Evolutionary conservation across 352 stramenopile genomes (phyloP), one percentile per base, ranked within the genome.

Genomic region (Phytopythium ostracodes): DNA sequence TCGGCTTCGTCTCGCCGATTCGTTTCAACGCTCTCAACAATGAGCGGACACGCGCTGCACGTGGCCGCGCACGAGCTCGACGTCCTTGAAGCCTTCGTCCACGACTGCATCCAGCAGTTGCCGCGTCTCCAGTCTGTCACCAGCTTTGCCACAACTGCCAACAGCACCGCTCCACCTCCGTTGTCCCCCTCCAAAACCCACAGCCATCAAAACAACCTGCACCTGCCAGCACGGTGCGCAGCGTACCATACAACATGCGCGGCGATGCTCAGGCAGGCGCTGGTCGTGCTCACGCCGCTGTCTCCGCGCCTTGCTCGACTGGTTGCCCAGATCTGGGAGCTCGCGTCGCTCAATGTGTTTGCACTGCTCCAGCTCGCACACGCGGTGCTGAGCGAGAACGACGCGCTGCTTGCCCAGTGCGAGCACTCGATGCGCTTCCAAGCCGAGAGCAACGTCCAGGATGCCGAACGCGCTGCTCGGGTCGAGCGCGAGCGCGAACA

Each of bases 261-360:
- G 35, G 62, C 60, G 18, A 86, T 87, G 78, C 66, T 90, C 44
- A 80, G 76, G 50, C 57, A 87, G 27, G 66, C 75, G 24, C 67
- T 87, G 24, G 47, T 59, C 12, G 65, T 78, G 42, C 60, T 86
- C n/a, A 70, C 68, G 12, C 67, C 76, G 50, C 67, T 81, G 52
- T 85, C 81, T 1, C 81, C 78, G 12, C 70, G 76, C 12, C 44
- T 87, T 50, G 75, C 74, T 20, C 71, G 75, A 3, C 68, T 89
- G 14, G 49, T 81, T 1, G 71, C 72, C 12, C 81, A 88, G 54
- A 66, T 88, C 27, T 90, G 78, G 78, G 81, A 90, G 29, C 71
- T 90, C 42, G 72, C 71, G 20, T 83, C 78, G 15, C 69, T 87
- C 69, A 87, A 87, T 36, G 68, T 86, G 49, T 90, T 87, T 60